Evolutionary conservation across 768 basidiomycete genomes (phyloP).

Genomic region (Naematelia aurantialba): DNA sequence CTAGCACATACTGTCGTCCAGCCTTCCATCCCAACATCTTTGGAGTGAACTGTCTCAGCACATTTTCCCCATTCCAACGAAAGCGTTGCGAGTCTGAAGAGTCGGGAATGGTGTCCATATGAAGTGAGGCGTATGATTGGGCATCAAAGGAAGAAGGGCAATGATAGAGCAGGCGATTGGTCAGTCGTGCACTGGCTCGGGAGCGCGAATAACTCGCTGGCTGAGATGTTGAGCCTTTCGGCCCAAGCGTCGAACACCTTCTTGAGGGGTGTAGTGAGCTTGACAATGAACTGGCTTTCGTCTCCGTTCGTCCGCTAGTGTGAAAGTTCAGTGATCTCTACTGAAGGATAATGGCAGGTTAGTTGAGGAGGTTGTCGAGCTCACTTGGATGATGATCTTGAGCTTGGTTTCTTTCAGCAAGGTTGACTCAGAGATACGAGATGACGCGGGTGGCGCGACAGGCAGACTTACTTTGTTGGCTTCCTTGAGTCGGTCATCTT

Average conservation of each 20-base stretch:
- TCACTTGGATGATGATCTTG: background rate
- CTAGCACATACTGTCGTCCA: background rate
- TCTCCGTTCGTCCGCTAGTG: background rate
- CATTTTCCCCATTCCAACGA: background rate
- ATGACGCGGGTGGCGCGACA: background rate
- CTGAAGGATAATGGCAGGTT: too few species aligned
- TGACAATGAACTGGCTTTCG: background rate
- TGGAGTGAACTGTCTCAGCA: background rate
- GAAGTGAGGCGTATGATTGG: background rate
- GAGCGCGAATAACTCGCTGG: background rate
- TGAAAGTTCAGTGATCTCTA: too few species aligned
- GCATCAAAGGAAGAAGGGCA: background rate
- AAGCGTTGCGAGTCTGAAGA: background rate
- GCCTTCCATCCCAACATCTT: background rate
- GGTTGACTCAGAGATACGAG: too few species aligned
- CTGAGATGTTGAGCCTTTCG: background rate
- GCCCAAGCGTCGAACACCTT: background rate
- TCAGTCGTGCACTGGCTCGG: background rate
- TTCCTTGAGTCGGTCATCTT: background rate
- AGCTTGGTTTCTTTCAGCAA: background rate
- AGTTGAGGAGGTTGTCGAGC: too few species aligned
- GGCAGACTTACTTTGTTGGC: background rate
- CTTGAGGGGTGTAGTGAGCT: background rate
- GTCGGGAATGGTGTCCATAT: background rate
- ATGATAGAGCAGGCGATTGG: background rate